Evolutionary conservation across 805 yeast species (phyloP).

Genomic region (Pichia nakasei): DNA sequence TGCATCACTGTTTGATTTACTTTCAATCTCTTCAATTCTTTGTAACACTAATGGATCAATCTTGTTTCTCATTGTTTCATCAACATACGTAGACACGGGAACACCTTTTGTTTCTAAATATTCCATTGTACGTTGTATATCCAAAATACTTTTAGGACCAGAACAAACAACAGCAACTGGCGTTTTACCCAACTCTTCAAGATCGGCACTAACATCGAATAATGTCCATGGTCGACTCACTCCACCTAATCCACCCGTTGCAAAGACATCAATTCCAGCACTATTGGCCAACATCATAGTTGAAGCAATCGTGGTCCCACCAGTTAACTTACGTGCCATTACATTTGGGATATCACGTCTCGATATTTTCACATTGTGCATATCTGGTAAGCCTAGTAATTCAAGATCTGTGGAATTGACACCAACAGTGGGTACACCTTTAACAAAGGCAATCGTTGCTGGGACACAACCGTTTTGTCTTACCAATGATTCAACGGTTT

Average conservation of each 20-base stretch:
- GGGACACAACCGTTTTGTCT: constrained; percentile 64
- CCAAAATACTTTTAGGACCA: constrained; percentile 83
- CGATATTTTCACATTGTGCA: constrained; percentile 52
- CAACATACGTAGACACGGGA: constrained; percentile 54
- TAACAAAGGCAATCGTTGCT: constrained; percentile 73
- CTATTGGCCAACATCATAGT: constrained; percentile 73
- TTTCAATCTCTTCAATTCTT: constrained; percentile 13
- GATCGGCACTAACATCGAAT: constrained; percentile 80
- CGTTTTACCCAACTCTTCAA: constrained; percentile 75
- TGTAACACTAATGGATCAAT: constrained; percentile 35
- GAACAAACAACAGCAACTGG: constrained; percentile 88
- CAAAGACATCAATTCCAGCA: constrained; percentile 79
- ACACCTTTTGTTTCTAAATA: constrained; percentile 88
- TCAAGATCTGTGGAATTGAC: constrained; percentile 39
- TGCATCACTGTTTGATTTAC: background rate
- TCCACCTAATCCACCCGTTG: constrained; percentile 92
- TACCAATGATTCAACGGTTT: constrained; percentile 51
- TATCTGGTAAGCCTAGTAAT: constrained; percentile 33
- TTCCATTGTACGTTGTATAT: constrained; percentile 73
- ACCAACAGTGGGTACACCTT: constrained; percentile 70
- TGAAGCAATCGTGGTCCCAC: constrained; percentile 87
- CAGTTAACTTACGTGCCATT: constrained; percentile 53
- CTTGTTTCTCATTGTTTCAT: constrained; percentile 12
- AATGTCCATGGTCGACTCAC: constrained; percentile 72
- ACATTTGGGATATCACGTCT: constrained; percentile 71